Conservation (phyloP, 768 basidiomycete genomes). For the Mycena vulgaris region DNA sequence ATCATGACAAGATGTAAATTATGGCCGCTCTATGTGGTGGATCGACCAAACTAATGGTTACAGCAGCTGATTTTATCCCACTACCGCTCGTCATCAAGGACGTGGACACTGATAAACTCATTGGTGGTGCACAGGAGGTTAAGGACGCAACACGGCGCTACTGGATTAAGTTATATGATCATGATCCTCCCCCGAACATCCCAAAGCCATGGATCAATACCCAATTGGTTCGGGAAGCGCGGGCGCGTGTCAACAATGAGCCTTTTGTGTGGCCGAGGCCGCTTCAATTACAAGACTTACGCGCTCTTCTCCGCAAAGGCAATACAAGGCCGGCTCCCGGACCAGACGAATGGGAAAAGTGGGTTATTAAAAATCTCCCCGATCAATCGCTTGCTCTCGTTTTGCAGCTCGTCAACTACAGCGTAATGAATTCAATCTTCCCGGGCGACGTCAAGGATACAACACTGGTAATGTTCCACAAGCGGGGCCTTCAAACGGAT, state of each 20-base stretch:
- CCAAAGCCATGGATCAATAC: slow-evolving; percentile 45
- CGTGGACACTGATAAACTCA: background rate
- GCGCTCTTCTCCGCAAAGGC: slow-evolving; percentile 27
- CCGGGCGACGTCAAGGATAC: slow-evolving; percentile 33
- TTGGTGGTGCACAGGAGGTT: background rate
- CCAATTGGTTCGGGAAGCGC: background rate
- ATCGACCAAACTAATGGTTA: background rate
- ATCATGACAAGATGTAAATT: background rate
- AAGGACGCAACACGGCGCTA: background rate
- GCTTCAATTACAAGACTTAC: background rate
- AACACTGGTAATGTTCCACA: slow-evolving; percentile 32
- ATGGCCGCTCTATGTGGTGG: background rate
- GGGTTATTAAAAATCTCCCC: slow-evolving; percentile 34
- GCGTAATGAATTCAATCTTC: slow-evolving; percentile 33
- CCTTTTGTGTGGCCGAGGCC: slow-evolving; percentile 10
- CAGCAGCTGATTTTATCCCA: background rate
- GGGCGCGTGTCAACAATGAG: background rate
- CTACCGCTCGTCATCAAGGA: background rate
- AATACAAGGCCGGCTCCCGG: slow-evolving; percentile 25
- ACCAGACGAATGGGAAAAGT: slow-evolving; percentile 31
- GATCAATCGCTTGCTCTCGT: slow-evolving; percentile 27
- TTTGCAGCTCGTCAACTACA: slow-evolving; percentile 34
- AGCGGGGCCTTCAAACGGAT: slow-evolving; percentile 33
- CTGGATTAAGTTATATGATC: background rate
- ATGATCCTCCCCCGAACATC: slow-evolving; percentile 16